Conservation (phyloP, 2,329 filamentous ascomycete species). For the Westerdykella sp. region DNA sequence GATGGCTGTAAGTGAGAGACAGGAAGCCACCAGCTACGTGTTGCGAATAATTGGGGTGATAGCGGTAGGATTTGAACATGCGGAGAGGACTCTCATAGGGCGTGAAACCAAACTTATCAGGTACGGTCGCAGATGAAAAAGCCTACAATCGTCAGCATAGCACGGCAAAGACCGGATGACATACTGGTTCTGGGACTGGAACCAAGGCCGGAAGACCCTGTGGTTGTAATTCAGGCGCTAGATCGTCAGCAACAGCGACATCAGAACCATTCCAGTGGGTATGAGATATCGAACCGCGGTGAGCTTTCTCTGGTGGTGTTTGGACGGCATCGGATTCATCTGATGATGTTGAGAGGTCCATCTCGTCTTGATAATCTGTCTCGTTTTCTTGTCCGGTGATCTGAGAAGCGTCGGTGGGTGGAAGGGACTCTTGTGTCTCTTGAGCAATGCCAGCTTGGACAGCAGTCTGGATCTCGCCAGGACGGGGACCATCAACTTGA, state of each 20-base stretch:
- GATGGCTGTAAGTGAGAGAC: slow-evolving; percentile 90
- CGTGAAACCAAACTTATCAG: slow-evolving; percentile 36
- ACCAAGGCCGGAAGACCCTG: slow-evolving; percentile 9
- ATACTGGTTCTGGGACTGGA: slow-evolving; percentile 14
- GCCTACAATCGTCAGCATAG: slow-evolving; percentile 18
- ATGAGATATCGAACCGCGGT: neutral
- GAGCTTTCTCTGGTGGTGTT: slow-evolving; percentile 10
- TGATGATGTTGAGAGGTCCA: slow-evolving; percentile 30
- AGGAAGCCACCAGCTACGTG: slow-evolving; percentile 69
- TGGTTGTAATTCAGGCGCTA: slow-evolving; percentile 37
- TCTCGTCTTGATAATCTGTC: slow-evolving; percentile 27
- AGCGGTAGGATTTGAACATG: slow-evolving; percentile 81
- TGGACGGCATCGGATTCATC: slow-evolving; percentile 18
- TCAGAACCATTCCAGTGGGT: slow-evolving; percentile 4
- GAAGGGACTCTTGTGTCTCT: slow-evolving; percentile 9
- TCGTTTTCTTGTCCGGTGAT: slow-evolving; percentile 3
- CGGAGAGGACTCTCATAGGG: slow-evolving; percentile 80
- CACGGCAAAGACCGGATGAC: slow-evolving; percentile 6
- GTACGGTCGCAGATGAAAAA: slow-evolving; percentile 6
- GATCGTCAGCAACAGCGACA: slow-evolving; percentile 29
- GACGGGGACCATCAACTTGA: too few relatives aligned
- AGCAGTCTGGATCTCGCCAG: neutral
- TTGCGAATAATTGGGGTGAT: slow-evolving; percentile 69
- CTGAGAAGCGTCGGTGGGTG: neutral
- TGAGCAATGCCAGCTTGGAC: slow-evolving; percentile 8